Evolutionary conservation across 306 rosid species (phyloP), one percentile per base, ranked within the genome.

Genomic region (Malus sylvestris): DNA sequence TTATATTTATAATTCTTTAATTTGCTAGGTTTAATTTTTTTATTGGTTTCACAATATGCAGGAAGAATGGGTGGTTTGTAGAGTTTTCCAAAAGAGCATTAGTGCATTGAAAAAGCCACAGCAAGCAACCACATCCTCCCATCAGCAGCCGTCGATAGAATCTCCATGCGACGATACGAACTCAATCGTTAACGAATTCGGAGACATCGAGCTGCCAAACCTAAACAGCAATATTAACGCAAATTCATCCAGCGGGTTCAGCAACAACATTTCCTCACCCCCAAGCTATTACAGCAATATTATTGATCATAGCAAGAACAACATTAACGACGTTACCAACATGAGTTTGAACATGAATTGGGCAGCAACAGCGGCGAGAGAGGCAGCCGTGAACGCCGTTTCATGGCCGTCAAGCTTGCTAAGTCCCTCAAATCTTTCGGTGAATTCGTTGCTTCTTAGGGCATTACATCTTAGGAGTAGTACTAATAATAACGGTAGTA

Each of bases 61-160:
- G 99, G 93, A 95, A 55, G 97, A 92, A 73, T 95, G 97, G 97
- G 99, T 91, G 86, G 90, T 95, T 75, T 95, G 97, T 49, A 91
- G 97, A 90, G 88, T 95, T 65, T 95, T 95, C 85, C 90, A 95
- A 20, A 95, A 91, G 83, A 88, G 84, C 68, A 32, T 66, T 20
- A 29, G 10, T 38, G 78, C 91, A 55, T 60, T 71, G 33, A 95
- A 87, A 66, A 95, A 83, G 57, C 89, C 92, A 63, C 96, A 88
- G 3, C 90, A 89, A 52, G 32, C 38, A 15, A 49, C 87, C 16
- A 66, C 82, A 44, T 83, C 89, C 5, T 84, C 97, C 10, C 93
- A 38, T 14, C 60, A 74, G 49, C 70, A 27, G 51, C 78, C 83
- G 58, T 86, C 88, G 29, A 70, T 73, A 10, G 94, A 87, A 5